Percentiles rank a stretch among this genome's conserved stretches.
phyloP scores from a whole-genome alignment of 2,329 filamentous ascomycete genomes.

The Alternaria panax region DNA sequence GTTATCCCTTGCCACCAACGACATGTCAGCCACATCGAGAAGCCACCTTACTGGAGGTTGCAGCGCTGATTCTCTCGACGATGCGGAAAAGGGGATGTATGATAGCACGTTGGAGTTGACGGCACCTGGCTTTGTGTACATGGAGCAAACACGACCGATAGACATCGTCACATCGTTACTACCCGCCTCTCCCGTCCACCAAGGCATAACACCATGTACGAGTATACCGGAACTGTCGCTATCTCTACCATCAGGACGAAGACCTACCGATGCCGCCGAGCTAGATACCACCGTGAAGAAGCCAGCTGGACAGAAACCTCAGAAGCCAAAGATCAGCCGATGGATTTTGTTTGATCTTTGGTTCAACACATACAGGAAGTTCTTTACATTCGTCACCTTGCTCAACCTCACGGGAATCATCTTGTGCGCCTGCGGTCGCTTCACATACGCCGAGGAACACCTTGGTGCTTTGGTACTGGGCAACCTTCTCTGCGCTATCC shows the following conservation, averaged over 20 bases:
- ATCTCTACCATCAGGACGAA: conserved; percentile 25
- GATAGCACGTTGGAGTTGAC: conserved; percentile 33
- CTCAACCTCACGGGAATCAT: conserved; percentile 43
- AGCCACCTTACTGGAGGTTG: conserved; percentile 20
- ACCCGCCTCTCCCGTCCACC: conserved; percentile 40
- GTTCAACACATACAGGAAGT: conserved; percentile 49
- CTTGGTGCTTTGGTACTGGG: conserved; percentile 44
- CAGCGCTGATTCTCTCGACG: conserved; percentile 37
- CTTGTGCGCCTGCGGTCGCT: conserved; percentile 36
- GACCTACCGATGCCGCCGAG: conserved; percentile 26
- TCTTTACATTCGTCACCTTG: conserved; percentile 43
- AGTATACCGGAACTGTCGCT: conserved; percentile 44
- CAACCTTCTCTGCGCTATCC: conserved; percentile 41
- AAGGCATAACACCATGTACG: conserved; percentile 44
- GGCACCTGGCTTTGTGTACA: conserved; percentile 40
- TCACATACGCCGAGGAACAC: conserved; percentile 44
- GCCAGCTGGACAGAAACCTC: conserved; percentile 12
- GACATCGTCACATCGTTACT: conserved; percentile 23
- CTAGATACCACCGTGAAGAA: conserved; percentile 29
- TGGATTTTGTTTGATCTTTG: conserved; percentile 44
- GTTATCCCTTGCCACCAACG: conserved; percentile 13
- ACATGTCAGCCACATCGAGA: conserved; percentile 33
- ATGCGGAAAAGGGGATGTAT: conserved; percentile 46
- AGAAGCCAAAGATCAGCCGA: conserved; percentile 34
- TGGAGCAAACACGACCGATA: conserved; percentile 21